phyloP scores from a whole-genome alignment of 2,329 filamentous ascomycete species.

The Epichloe sylvatica region DNA sequence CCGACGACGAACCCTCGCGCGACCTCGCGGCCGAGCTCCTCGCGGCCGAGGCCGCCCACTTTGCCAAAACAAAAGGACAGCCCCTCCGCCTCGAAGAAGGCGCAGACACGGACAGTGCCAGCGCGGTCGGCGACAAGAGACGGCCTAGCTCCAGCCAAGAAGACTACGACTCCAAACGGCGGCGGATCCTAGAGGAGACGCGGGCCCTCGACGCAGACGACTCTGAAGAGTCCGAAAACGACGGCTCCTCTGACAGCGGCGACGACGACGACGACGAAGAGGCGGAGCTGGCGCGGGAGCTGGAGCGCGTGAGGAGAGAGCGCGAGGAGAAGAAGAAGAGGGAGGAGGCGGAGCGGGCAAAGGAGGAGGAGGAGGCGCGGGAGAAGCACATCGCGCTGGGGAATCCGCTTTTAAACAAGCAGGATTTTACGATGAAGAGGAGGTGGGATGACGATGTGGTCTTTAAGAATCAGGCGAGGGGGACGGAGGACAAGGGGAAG shows the following conservation, averaged over 20 bases:
- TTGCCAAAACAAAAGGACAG: constrained; percentile 61
- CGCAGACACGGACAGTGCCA: constrained; percentile 23
- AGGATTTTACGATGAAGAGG: constrained; percentile 80
- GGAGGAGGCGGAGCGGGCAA: constrained; percentile 63
- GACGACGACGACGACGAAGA: constrained; percentile 43
- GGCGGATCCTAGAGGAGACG: constrained; percentile 76
- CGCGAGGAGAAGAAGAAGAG: constrained; percentile 29
- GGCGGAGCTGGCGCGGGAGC: constrained; percentile 77
- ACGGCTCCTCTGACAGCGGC: constrained; percentile 39
- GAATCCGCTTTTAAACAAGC: constrained; percentile 80
- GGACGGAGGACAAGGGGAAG: constrained; percentile 78
- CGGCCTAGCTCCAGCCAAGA: constrained; percentile 38
- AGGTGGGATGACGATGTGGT: constrained; percentile 98
- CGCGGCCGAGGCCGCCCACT: constrained; percentile 75
- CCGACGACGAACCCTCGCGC: constrained; percentile 51
- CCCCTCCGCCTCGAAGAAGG: constrained; percentile 26
- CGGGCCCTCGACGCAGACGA: constrained; percentile 71
- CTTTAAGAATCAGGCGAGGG: constrained; percentile 95
- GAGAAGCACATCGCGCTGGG: constrained; percentile 83
- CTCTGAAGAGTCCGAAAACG: constrained; percentile 45
- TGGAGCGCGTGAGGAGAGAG: constrained; percentile 86
- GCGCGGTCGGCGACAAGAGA: constrained; percentile 37
- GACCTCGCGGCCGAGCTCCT: constrained; percentile 85
- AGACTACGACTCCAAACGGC: constrained; percentile 67
- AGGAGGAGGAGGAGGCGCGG: constrained; percentile 65